Evolutionary conservation across 441 rosid species (phyloP), one percentile per base, ranked within the genome.

Genomic region (Jatropha podagrica): DNA sequence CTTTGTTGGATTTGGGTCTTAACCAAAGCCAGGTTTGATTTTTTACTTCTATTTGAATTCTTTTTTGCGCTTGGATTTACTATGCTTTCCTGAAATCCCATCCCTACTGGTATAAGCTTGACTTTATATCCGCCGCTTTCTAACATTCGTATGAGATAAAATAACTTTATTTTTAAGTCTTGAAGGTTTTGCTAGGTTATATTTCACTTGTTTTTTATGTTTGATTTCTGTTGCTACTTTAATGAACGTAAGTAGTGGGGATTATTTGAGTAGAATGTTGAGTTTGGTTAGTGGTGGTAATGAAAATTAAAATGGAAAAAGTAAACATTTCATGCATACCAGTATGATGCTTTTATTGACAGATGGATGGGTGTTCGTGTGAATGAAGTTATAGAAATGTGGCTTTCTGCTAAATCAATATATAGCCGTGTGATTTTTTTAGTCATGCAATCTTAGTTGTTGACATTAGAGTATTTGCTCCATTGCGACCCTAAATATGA

Each of bases 1-100:
- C 97, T 65, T 83, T 96, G 77, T 68, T 85, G 81, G 98, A 96
- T 82, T 85, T 96, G 79, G 97, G 99, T 72, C 83, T 88, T 46
- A 89, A 76, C 70, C 90, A 87, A 4, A 51, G 86, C 74, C 90
- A 89, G 99, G 99, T 95, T 77, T 73, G 77, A 55, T 65, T 66
- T 77, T 23, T 38, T 15, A 7, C 6, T 68, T 64, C 55, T 5
- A 7, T 48, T 46, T 20, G 7, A 48, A 18, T 69, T 60, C 9
- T 6, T 52, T 40, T 46, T 63, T 1, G 15, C 13, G 51, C 52
- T 64, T 71, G 51, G 55, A 42, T 15, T 18, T 62, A 20, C 18
- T 46, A 44, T 71, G 32, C 32, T 32, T 32, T 32, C 32, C 32
- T 32, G 32, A 32, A 32, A 32, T 32, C 32, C 32, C 32, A 32